Conservation (phyloP, 129 eudicot genomes). For the Saposhnikovia divaricata region DNA sequence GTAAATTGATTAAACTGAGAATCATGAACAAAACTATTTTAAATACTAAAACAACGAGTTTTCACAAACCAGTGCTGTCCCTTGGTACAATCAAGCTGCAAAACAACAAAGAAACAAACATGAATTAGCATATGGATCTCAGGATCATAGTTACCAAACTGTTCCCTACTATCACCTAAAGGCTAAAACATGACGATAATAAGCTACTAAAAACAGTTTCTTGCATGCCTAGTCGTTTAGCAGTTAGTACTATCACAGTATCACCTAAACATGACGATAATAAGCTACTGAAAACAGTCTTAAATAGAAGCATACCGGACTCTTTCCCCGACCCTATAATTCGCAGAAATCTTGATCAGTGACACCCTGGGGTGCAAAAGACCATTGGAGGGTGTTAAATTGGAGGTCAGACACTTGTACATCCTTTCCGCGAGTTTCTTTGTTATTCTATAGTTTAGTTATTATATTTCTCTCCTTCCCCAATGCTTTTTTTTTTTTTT, state of each 20-base stretch:
- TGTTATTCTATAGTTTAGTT: not conserved
- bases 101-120: conserved; percentile 17
- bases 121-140: not conserved
- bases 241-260: not conserved
- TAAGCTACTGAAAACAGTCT: too few relatives aligned
- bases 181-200: not conserved
- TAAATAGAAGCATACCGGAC: conserved; percentile 25
- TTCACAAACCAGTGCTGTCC: conserved; percentile 34
- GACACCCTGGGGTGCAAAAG: conserved; percentile 31
- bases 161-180: not conserved
- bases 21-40: not conserved
- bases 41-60: not conserved
- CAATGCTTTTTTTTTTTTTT: not conserved
- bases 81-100: conserved; percentile 39
- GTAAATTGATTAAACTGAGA: not conserved
- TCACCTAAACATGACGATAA: too few relatives aligned
- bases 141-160: not conserved
- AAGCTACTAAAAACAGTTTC: not conserved
- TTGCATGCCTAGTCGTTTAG: not conserved
- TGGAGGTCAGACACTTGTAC: conserved; percentile 34
- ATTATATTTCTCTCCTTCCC: not conserved
- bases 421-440: conserved; percentile 14
- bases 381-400: conserved; percentile 19
- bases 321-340: not conserved
- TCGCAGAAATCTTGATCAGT: not conserved